Evolutionary conservation across 1,139 yeast species (phyloP).

Genomic region (Blastobotrys capitulatus): DNA sequence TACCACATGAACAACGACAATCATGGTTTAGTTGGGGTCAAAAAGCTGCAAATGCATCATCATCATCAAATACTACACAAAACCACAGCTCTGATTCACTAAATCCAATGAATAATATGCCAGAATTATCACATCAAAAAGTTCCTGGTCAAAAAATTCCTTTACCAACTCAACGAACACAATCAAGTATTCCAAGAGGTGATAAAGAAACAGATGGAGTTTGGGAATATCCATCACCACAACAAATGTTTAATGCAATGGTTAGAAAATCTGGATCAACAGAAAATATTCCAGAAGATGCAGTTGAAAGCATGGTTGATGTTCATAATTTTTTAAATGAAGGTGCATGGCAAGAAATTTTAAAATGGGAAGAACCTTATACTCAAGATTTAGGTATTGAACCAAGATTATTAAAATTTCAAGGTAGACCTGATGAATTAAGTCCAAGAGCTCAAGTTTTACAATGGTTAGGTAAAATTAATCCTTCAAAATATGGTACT

Average conservation of each 20-base stretch:
- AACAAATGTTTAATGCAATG: slow-evolving; percentile 98
- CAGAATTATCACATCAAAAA: slow-evolving; percentile 57
- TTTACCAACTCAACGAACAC: slow-evolving; percentile 76
- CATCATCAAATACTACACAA: slow-evolving; percentile 19
- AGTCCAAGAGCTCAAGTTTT: slow-evolving; percentile 84
- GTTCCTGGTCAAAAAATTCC: slow-evolving; percentile 78
- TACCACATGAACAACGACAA: slow-evolving; percentile 14
- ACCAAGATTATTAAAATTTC: slow-evolving; percentile 79
- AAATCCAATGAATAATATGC: slow-evolving; percentile 89
- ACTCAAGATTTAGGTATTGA: slow-evolving; percentile 47
- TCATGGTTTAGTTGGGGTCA: slow-evolving; percentile 12
- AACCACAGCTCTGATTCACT: slow-evolving; percentile 34
- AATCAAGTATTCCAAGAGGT: slow-evolving; percentile 86
- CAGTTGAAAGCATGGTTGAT: slow-evolving; percentile 95
- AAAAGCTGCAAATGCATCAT: slow-evolving; percentile 2
- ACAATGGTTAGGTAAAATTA: slow-evolving; percentile 57
- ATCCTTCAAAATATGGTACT: slow-evolving; percentile 67
- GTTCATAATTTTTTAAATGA: slow-evolving; percentile 95
- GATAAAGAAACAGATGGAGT: slow-evolving; percentile 56
- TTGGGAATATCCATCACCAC: slow-evolving; percentile 99
- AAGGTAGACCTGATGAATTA: slow-evolving; percentile 84
- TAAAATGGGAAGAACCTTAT: slow-evolving; percentile 76
- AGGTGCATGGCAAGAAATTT: slow-evolving; percentile 95
- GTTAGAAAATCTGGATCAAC: slow-evolving; percentile 79
- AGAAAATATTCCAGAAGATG: slow-evolving; percentile 84